Evolutionary conservation across 108 stramenopile species (phyloP).

Genomic region (Chaetoceros muelleri): DNA sequence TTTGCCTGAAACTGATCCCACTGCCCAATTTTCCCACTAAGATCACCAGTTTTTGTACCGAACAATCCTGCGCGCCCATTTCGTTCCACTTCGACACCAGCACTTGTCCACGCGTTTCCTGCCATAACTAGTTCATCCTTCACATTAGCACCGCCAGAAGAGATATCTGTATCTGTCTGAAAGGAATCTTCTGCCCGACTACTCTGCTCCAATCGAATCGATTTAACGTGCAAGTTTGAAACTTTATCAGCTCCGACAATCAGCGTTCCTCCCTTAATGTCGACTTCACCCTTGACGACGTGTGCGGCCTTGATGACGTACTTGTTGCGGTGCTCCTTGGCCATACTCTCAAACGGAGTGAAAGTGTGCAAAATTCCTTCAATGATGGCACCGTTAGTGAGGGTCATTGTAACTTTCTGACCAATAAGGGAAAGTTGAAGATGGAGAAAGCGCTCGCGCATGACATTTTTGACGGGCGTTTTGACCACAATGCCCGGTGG

Average conservation of each 20-base stretch:
- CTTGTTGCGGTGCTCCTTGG: slow-evolving; percentile 28
- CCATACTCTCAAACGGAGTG: slow-evolving; percentile 38
- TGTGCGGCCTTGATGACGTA: slow-evolving; percentile 55
- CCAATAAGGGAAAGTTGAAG: slow-evolving; percentile 53
- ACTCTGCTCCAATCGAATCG: slow-evolving; percentile 30
- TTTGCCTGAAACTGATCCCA: slow-evolving; percentile 93
- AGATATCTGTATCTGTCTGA: slow-evolving; percentile 63
- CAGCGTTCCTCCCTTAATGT: slow-evolving; percentile 46
- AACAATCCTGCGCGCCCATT: slow-evolving; percentile 3
- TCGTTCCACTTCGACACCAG: slow-evolving; percentile 11
- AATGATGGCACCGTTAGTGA: slow-evolving; percentile 44
- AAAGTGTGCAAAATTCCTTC: slow-evolving; percentile 72
- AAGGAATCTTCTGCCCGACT: slow-evolving; percentile 14
- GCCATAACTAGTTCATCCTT: slow-evolving; percentile 48
- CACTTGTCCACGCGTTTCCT: slow-evolving; percentile 63
- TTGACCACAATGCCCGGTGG: not conserved
- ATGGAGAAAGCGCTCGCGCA: slow-evolving; percentile 60
- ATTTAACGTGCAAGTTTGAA: slow-evolving; percentile 34
- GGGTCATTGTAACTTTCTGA: slow-evolving; percentile 36
- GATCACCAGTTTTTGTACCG: slow-evolving; percentile 6
- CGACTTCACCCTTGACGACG: slow-evolving; percentile 8
- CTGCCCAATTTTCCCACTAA: slow-evolving; percentile 51
- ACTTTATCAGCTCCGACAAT: slow-evolving; percentile 45
- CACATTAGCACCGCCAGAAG: slow-evolving; percentile 22
- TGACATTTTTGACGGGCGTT: slow-evolving; percentile 1